phyloP scores from a whole-genome alignment of 768 basidiomycete species.

The Pisolithus microcarpus region DNA sequence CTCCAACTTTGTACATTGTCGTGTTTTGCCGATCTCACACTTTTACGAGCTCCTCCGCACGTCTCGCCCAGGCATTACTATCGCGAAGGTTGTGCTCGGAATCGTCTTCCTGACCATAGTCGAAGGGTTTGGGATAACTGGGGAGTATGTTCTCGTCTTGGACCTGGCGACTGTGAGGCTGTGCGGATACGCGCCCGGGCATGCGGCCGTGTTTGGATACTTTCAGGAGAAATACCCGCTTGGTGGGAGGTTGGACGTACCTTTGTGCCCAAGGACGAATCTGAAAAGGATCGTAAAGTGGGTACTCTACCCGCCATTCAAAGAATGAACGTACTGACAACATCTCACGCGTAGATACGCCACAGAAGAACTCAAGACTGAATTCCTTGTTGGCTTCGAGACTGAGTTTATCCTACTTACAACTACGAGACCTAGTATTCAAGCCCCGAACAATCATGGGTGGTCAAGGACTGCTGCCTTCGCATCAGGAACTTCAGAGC shows the following conservation, averaged over 20 bases:
- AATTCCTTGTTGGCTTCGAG: conserved; percentile 59
- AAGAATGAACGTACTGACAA: conserved; percentile 9
- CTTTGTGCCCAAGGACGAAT: conserved; percentile 50
- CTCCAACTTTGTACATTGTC: conserved; percentile 46
- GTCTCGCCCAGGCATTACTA: conserved; percentile 41
- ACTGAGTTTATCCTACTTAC: conserved; percentile 58
- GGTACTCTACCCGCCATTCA: conserved; percentile 11
- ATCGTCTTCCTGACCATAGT: conserved; percentile 39
- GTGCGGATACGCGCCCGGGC: conserved; percentile 47
- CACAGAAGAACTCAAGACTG: conserved; percentile 21
- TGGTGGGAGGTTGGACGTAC: conserved; percentile 30
- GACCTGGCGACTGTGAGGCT: conserved; percentile 44
- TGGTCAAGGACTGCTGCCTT: conserved; percentile 35
- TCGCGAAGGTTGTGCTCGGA: conserved; percentile 41
- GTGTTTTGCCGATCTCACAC: conserved; percentile 45
- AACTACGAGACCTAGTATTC: conserved; percentile 33
- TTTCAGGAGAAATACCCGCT: conserved; percentile 50
- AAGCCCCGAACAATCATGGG: conserved; percentile 36
- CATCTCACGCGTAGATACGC: conserved; percentile 10
- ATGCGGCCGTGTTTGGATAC: conserved; percentile 54
- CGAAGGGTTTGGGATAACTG: conserved; percentile 41
- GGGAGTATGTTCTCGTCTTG: conserved; percentile 53
- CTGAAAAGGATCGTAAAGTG: conserved; percentile 45
- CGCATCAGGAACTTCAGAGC: conserved; percentile 35
- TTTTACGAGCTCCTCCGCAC: conserved; percentile 39